These are phyloP conservation scores for Polytrichum commune DNA, from an alignment of 225 moss, liverwort and hornwort species.

Conservation along the genomic window DNA sequence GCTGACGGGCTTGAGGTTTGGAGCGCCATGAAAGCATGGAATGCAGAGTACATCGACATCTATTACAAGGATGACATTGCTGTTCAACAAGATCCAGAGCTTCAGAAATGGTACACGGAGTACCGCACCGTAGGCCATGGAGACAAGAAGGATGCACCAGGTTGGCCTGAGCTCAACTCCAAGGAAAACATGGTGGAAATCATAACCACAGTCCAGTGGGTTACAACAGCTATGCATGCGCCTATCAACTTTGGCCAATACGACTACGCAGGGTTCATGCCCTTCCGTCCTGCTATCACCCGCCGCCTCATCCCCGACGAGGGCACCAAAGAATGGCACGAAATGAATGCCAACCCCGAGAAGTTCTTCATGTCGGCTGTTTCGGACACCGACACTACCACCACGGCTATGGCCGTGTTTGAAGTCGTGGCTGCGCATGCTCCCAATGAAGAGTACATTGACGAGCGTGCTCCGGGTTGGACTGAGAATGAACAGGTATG, in stretches of 20 bases:
- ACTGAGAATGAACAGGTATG: slow-evolving; percentile 18
- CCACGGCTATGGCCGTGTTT: slow-evolving; percentile 33
- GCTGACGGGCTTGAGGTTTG: slow-evolving; percentile 52
- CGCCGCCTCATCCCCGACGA: slow-evolving; percentile 45
- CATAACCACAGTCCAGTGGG: slow-evolving; percentile 46
- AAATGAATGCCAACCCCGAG: slow-evolving; percentile 35
- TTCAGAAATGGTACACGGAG: slow-evolving; percentile 32
- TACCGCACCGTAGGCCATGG: slow-evolving; percentile 32
- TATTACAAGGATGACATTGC: slow-evolving; percentile 35
- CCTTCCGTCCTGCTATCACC: slow-evolving; percentile 33
- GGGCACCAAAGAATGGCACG: slow-evolving; percentile 19
- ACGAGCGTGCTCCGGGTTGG: slow-evolving; percentile 20
- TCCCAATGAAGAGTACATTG: slow-evolving; percentile 45
- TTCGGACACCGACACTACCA: slow-evolving; percentile 10
- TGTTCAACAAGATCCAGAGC: slow-evolving; percentile 27
- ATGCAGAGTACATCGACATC: slow-evolving; percentile 35
- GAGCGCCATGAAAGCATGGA: slow-evolving; percentile 43
- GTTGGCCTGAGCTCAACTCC: slow-evolving; percentile 30
- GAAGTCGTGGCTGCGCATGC: slow-evolving; percentile 60
- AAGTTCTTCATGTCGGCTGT: slow-evolving; percentile 37
- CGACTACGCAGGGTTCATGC: slow-evolving; percentile 48
- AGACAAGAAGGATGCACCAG: slow-evolving; percentile 27
- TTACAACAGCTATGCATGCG: slow-evolving; percentile 53
- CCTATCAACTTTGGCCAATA: slow-evolving; percentile 77
- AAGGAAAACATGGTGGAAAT: slow-evolving; percentile 46